Evolutionary conservation across 805 yeast species (phyloP).

Genomic region (Candida manassasensis): DNA sequence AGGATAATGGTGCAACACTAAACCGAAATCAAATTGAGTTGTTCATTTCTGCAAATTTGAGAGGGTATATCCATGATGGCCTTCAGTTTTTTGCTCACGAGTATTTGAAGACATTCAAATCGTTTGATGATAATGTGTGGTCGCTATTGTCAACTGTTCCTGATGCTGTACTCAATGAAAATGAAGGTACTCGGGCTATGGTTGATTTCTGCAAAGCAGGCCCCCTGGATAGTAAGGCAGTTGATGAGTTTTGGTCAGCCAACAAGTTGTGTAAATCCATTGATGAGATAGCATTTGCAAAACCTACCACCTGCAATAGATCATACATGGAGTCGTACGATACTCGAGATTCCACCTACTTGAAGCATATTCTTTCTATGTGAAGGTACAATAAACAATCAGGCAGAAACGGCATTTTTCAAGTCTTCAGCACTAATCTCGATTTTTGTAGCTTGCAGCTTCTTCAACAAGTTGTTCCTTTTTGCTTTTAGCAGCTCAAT

Average conservation of each 20-base stretch:
- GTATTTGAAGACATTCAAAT: conserved; percentile 15
- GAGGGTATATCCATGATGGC: conserved; percentile 20
- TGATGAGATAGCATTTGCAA: conserved; percentile 1
- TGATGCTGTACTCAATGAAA: conserved; percentile 6
- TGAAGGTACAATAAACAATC: neutral
- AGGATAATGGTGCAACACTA: conserved; percentile 5
- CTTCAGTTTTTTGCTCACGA: conserved; percentile 21
- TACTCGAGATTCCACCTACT: conserved; percentile 21
- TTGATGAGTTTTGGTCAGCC: conserved; percentile 14
- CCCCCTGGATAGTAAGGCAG: conserved; percentile 1
- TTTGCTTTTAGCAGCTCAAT: conserved; percentile 13
- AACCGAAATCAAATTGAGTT: conserved; percentile 16
- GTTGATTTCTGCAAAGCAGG: neutral
- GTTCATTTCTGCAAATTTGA: conserved; percentile 20
- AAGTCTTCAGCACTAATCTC: conserved; percentile 38
- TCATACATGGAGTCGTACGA: conserved; percentile 18
- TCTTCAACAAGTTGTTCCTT: conserved; percentile 5
- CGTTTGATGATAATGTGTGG: conserved; percentile 7
- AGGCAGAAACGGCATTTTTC: conserved; percentile 23
- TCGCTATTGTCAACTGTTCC: conserved; percentile 15
- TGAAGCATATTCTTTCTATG: conserved; percentile 14
- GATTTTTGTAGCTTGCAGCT: conserved; percentile 20
- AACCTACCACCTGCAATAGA: conserved; percentile 10
- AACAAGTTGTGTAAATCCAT: conserved; percentile 8
- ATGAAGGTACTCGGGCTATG: conserved; percentile 11